Base-by-base conservation (phyloP, 2,329 filamentous ascomycete species). In the Pezicula radicicola region DNA sequence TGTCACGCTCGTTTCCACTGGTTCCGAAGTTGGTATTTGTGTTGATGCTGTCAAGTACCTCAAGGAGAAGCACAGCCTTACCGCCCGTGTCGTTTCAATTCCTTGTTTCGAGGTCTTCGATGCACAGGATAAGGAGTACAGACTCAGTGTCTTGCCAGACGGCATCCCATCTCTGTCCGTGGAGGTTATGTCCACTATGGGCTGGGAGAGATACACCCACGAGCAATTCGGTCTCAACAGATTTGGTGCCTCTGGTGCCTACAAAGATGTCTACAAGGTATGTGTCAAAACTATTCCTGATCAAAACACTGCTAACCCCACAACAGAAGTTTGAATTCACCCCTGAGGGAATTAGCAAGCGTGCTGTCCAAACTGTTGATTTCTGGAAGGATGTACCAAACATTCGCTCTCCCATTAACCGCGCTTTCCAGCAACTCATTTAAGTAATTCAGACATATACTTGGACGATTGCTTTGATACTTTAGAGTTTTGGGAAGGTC, bases 171-270 rank as follows among this genome's bases (percentile, higher is more conserved):
- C 91, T 57, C 74, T 99, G 74, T 95, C 89, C 51, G 89, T 99
- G 63, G 94, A 99, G 81, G 92, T 91, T 72, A 95, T 96, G 89
- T 88, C 83, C 74, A 99, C 94, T 63, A 86, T 97, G 76, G 94
- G 94, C 64, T 99, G 94, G 94, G 92, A 97, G 84, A 89, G 93
- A 75, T 99, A 97, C 79, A 89, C 91, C 54, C 93, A 99, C 77
- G 94, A 99, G 85, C 94, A 99, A 80, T 99, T 99, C 68, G 94
- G 94, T 72, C 85, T 99, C 63, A 99, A 99, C 88, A 85, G 94
- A 72, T 99, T 99, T 75, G 94, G 94, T 85, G 93, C 93, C 63
- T 96, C 90, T 51, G 94, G 93, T 67, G 88, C 93, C 62, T 97
- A 97, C 82, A 93, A 93, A 87, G 87, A 97, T 67, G 91, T 99